phyloP scores from a whole-genome alignment of 1,284 basidiomycete species.

The Filobasidium uniguttulatum region DNA sequence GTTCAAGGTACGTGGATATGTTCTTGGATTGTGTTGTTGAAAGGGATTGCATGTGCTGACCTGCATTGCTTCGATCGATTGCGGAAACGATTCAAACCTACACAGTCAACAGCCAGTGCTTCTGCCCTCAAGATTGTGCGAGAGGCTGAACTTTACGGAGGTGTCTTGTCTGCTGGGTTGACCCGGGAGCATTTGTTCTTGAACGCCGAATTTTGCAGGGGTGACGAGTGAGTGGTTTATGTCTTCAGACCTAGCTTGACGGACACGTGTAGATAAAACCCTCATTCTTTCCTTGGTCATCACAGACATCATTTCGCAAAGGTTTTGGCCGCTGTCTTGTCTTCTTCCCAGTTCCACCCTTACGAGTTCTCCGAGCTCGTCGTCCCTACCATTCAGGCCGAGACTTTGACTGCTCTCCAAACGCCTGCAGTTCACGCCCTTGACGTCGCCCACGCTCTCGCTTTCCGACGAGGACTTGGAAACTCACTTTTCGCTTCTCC shows the following conservation, averaged over 20 bases:
- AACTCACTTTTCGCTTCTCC: constrained; percentile 67
- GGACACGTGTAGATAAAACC: background rate
- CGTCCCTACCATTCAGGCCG: constrained; percentile 55
- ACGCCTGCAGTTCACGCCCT: constrained; percentile 47
- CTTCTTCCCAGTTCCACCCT: constrained; percentile 65
- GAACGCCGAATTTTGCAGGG: constrained; percentile 87
- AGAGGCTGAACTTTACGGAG: constrained; percentile 88
- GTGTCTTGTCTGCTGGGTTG: constrained; percentile 73
- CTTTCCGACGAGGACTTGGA: constrained; percentile 83
- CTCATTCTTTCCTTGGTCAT: background rate
- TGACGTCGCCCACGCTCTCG: constrained; percentile 71
- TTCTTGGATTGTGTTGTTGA: background rate
- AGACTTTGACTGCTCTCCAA: constrained; percentile 50
- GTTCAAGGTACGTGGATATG: constrained; percentile 62
- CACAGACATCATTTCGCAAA: constrained; percentile 70
- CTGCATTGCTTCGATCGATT: background rate
- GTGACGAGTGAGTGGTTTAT: constrained; percentile 76
- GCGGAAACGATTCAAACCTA: too few species aligned
- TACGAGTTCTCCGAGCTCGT: constrained; percentile 82
- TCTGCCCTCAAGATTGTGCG: constrained; percentile 83
- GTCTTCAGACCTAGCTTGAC: background rate
- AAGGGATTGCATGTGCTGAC: background rate
- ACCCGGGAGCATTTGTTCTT: constrained; percentile 81
- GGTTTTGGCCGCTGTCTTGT: constrained; percentile 66
- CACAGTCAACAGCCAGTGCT: constrained; percentile 59